Conservation (phyloP, 257 asterid species). For the Mitragyna speciosa region DNA sequence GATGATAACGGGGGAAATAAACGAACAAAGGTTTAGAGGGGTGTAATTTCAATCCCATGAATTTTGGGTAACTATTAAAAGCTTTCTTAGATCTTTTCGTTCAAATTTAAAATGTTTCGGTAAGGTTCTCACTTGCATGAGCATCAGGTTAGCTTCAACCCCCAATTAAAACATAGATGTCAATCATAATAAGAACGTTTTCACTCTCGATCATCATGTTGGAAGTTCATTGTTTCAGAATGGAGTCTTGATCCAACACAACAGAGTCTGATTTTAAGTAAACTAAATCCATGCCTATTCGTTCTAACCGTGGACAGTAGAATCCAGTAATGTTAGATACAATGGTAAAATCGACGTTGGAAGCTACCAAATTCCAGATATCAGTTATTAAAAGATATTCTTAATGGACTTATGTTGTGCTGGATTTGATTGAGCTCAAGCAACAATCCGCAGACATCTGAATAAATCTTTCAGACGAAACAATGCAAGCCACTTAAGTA, state of each 20-base stretch:
- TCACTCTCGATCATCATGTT: neutral
- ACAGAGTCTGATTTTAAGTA: neutral
- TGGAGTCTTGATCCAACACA: neutral
- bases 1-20: neutral
- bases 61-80: no score
- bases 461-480: neutral
- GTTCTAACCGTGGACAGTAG: neutral
- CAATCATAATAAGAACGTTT: neutral
- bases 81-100: neutral
- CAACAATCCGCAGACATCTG: neutral
- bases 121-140: neutral
- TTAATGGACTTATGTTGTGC: neutral
- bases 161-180: neutral
- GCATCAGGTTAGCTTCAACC: neutral
- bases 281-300: neutral
- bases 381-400: neutral
- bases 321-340: neutral
- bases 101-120: neutral
- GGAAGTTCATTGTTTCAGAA: neutral
- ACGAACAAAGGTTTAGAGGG: no score
- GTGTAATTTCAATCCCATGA: no score
- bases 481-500: neutral
- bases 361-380: neutral
- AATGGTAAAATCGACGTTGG: neutral
- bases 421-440: neutral